Base-by-base conservation (phyloP, 352 stramenopile species). In the Globisporangium abappressorium region DNA sequence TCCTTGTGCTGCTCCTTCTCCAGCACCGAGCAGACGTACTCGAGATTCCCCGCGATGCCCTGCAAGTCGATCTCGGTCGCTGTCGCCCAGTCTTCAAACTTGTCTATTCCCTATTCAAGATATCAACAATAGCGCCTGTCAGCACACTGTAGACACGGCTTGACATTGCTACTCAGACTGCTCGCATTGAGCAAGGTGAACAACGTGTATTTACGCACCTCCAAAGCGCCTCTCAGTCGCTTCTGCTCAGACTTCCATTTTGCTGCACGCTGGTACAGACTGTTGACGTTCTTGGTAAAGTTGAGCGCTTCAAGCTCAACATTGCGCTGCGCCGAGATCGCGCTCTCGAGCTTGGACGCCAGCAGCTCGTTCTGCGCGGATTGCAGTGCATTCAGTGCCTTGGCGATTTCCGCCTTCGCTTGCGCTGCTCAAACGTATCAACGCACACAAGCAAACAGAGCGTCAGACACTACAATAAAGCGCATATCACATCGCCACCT, bases 241-340 rank as follows among this genome's bases (percentile, higher is more conserved):
- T 84, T 85, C 69, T 87, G 84, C 60, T 92, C 84, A 1, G 78
- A 63, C 60, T 89, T 90, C 81, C 81, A 91, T 71, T 87, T 90
- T 34, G 74, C 74, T 6, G 81, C 77, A 41, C 82, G 78, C 56
- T 89, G 80, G 62, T 89, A 86, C 47, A 90, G 61, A 43, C 53
- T 71, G 55, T 81, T 88, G 57, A 87, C 79, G 60, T 78, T 86
- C 68, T 89, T 89, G 24, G 73, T 80, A 58, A 89, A 83, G n/a
- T 66, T 55, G 30, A 90, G 75, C 36, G 79, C 78, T 60, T 87
- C 81, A 43, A 85, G 73, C 62, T 92, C 84, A 20, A 90, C 82
- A 51, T 75, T 72, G 11, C 80, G 76, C 72, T 92, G 84, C 60
- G 83, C 51, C 8, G 68, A 20, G 47, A 90, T 87, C 18, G 80